A percentile compares a stretch with the other conserved stretches of the same genome.
These are phyloP conservation scores for Chaetothyriales sp. DNA, from an alignment of 2,329 filamentous ascomycete species.

Conservation along the genomic window DNA sequence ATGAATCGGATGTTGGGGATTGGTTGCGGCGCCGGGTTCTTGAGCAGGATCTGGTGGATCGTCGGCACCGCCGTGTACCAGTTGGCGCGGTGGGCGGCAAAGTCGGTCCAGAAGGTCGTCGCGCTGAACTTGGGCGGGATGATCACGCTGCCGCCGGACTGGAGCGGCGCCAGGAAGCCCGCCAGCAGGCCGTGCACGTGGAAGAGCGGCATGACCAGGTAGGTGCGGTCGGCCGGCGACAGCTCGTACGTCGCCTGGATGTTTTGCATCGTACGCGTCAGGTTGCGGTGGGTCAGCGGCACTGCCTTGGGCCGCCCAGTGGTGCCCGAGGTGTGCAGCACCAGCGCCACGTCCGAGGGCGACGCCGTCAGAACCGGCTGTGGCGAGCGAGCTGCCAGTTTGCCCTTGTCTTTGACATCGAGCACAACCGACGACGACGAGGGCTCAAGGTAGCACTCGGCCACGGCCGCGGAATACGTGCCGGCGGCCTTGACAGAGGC, in stretches of 20 bases:
- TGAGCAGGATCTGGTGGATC: conserved; percentile 79
- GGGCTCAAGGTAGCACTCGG: conserved; percentile 70
- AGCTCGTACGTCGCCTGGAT: conserved; percentile 66
- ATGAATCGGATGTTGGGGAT: conserved; percentile 70
- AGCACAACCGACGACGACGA: conserved; percentile 52
- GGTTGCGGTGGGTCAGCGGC: conserved; percentile 56
- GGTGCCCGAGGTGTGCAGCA: conserved; percentile 73
- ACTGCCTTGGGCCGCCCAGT: conserved; percentile 76
- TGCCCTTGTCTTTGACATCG: conserved; percentile 64
- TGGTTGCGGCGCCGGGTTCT: conserved; percentile 53
- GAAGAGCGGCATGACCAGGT: conserved; percentile 83
- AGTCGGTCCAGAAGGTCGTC: conserved; percentile 69
- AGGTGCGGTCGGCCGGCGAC: conserved; percentile 57
- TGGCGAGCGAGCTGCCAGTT: conserved; percentile 41
- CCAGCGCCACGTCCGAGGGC: conserved; percentile 67
- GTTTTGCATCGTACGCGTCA: conserved; percentile 72
- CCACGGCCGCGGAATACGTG: conserved; percentile 71
- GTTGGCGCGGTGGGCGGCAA: conserved; percentile 59
- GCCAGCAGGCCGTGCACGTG: conserved; percentile 82
- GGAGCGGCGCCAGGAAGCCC: conserved; percentile 63
- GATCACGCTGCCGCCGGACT: conserved; percentile 63
- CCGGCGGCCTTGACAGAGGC: conserved; percentile 63
- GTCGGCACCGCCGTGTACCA: conserved; percentile 93
- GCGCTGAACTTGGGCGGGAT: conserved; percentile 71
- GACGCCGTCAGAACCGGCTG: conserved; percentile 42